A percentile compares a stretch with the other conserved stretches of the same genome.
Conservation (phyloP, 352 stramenopile species). For the Phytopythium montanum region DNA sequence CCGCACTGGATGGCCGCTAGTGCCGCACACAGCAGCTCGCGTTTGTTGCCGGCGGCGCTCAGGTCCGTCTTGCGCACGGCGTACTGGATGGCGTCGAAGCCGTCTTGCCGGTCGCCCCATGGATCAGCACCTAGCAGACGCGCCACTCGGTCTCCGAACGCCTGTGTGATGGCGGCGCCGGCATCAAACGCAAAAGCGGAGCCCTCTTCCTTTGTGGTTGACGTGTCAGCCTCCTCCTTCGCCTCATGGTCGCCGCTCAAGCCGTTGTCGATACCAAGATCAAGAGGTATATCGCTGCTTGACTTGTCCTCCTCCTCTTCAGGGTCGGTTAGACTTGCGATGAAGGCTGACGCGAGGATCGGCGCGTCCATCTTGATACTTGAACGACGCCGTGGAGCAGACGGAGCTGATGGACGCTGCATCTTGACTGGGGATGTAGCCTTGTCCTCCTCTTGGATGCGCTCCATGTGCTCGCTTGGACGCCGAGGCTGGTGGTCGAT, state of each 20-base stretch:
- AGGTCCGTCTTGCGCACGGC: constrained; percentile 67
- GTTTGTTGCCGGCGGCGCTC: constrained; percentile 24
- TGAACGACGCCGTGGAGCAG: not conserved
- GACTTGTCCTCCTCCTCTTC: constrained; percentile 7
- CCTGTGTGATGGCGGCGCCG: constrained; percentile 58
- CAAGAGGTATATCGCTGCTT: not conserved
- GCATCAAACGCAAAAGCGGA: constrained; percentile 42
- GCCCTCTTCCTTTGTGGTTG: constrained; percentile 6
- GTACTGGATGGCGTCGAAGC: constrained; percentile 66
- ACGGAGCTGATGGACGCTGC: constrained; percentile 3
- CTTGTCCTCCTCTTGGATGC: constrained; percentile 40
- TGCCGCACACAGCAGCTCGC: constrained; percentile 61
- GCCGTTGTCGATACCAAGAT: not conserved
- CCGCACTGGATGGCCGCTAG: constrained; percentile 67
- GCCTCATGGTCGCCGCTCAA: not conserved
- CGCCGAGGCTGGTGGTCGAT: not conserved
- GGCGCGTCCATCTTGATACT: constrained; percentile 29
- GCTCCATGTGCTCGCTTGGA: constrained; percentile 13
- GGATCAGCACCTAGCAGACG: constrained; percentile 61
- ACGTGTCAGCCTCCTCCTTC: not conserved
- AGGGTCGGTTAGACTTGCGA: constrained; percentile 5
- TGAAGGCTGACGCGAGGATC: constrained; percentile 54
- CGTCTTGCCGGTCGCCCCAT: constrained; percentile 79
- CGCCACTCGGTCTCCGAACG: constrained; percentile 70
- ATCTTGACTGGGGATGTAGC: constrained; percentile 2